These are phyloP conservation scores for Raffaelea arxii DNA, from an alignment of 2,329 filamentous ascomycete species.

Conservation along the genomic window DNA sequence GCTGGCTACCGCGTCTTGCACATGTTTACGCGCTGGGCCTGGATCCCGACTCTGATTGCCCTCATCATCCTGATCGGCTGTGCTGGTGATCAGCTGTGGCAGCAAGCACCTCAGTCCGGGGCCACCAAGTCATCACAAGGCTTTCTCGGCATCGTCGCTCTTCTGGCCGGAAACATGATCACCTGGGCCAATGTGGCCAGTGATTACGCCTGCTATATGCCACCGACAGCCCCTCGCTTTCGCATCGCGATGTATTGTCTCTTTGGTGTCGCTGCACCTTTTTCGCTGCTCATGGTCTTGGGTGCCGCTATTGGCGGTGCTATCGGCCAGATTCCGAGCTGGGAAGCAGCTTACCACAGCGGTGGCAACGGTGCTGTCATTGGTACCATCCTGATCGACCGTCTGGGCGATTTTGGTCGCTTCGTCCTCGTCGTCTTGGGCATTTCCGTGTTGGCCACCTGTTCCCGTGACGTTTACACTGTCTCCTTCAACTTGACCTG, in stretches of 20 bases:
- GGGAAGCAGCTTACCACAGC: conserved; percentile 39
- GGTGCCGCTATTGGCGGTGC: conserved; percentile 54
- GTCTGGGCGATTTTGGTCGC: conserved; percentile 46
- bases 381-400: conserved; percentile 46
- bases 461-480: conserved; percentile 50
- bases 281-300: conserved; percentile 49
- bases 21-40: conserved; percentile 10
- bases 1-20: conserved; percentile 12
- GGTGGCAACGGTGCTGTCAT: conserved; percentile 48
- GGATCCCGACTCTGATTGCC: conserved; percentile 11
- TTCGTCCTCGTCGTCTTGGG: conserved; percentile 52
- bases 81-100: conserved; percentile 6
- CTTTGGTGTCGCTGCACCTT: conserved; percentile 42
- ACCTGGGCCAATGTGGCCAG: conserved; percentile 50
- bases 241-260: conserved; percentile 46
- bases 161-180: conserved; percentile 50
- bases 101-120: too few species aligned
- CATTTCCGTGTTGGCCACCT: conserved; percentile 47
- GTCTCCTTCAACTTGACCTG: conserved; percentile 51
- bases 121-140: conserved; percentile 26
- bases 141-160: conserved; percentile 45
- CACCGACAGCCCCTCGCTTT: conserved; percentile 23
- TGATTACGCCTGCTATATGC: conserved; percentile 52
- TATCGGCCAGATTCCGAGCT: conserved; percentile 40
- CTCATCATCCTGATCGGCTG: conserved; percentile 7